These are phyloP conservation scores for Penicillium corylophilum DNA, from an alignment of 2,329 filamentous ascomycete genomes.

Conservation along the genomic window DNA sequence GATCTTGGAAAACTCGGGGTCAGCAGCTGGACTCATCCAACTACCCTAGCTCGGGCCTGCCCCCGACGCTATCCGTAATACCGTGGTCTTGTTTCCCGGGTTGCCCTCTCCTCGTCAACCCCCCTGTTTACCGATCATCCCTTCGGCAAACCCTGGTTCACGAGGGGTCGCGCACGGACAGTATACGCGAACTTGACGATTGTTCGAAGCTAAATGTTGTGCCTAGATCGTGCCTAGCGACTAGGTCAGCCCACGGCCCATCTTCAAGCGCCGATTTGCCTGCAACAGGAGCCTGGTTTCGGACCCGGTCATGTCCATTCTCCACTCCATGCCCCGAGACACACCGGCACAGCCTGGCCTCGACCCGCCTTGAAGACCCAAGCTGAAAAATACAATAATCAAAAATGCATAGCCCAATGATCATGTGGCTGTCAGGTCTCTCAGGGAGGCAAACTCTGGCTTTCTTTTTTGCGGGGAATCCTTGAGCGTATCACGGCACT, in stretches of 20 bases:
- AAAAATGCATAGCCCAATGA: slow-evolving; percentile 2
- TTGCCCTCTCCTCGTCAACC: not conserved
- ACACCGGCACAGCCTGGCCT: slow-evolving; percentile 11
- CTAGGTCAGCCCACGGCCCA: slow-evolving; percentile 4
- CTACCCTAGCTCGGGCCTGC: not conserved
- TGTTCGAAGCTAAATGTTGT: slow-evolving; percentile 16
- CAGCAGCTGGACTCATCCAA: slow-evolving; percentile 10
- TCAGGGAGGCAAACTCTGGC: slow-evolving; percentile 11
- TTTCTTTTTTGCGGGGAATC: slow-evolving; percentile 27
- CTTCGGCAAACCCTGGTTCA: slow-evolving; percentile 15
- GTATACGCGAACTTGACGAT: slow-evolving; percentile 17
- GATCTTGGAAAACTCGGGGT: slow-evolving; percentile 1
- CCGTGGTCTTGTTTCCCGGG: not conserved
- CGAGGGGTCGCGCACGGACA: slow-evolving; percentile 18
- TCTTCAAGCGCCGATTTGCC: slow-evolving; percentile 5
- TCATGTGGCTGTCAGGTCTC: slow-evolving; percentile 22
- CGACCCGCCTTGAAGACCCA: slow-evolving; percentile 7
- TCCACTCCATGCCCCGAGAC: not conserved
- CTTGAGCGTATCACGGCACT: slow-evolving; percentile 26
- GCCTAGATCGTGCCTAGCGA: slow-evolving; percentile 22
- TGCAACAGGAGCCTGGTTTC: not conserved
- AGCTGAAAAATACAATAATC: slow-evolving; percentile 4
- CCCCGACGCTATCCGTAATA: slow-evolving; percentile 15
- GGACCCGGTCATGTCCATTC: not conserved
- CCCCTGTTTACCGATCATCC: not conserved